Base-by-base conservation (phyloP, 2,329 filamentous ascomycete genomes). In the Trichoderma asperellum region DNA sequence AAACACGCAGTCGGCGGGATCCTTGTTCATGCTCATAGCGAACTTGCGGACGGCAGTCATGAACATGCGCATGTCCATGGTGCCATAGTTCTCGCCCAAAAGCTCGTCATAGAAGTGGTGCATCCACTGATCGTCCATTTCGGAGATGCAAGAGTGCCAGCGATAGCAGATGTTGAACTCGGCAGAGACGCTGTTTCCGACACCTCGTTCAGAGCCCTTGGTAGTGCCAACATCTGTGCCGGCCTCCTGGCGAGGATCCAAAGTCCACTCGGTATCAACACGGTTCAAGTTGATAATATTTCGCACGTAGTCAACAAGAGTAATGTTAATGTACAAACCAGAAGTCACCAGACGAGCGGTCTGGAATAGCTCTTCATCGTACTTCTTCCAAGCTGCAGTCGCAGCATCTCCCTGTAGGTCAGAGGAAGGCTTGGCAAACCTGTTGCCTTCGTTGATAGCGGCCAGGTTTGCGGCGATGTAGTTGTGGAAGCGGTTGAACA, bases 121-220 rank as follows among this genome's bases (percentile, higher is more conserved):
- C 27, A 93, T 91, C 92, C 93, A 96, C 73, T 89, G 85, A 75
- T 96, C 93, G 74, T 97, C 93, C 72, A 87, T 89, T 56, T 77
- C 76, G 27, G 78, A 88, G 73, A 96, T 92, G 73, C 91, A 89
- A 3, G 92, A 93, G 81, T 96, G 93, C 92, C 93, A 96, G 72
- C 93, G 86, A 78, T 97, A 96, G 73, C 92, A 91, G 11, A 97
- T 84, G 76, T 96, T 96, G 84, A 97, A 97, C 81, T 97, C 93
- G 4, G 91, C 92, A 0, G 92, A 95, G 5, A 95, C 92, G 72
- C 91, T 89, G 75, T 96, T 96, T 62, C 93, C 93, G 0, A 91
- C 88, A 53, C 92, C 93, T 29, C 89, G 85, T 56, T 92, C 88
- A 0, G 91, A 87, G 0, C 87, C 86, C 2, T 86, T 79, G 37